Evolutionary conservation across 2,329 filamentous ascomycete species (phyloP).

Genomic region (Colletotrichum tabaci): DNA sequence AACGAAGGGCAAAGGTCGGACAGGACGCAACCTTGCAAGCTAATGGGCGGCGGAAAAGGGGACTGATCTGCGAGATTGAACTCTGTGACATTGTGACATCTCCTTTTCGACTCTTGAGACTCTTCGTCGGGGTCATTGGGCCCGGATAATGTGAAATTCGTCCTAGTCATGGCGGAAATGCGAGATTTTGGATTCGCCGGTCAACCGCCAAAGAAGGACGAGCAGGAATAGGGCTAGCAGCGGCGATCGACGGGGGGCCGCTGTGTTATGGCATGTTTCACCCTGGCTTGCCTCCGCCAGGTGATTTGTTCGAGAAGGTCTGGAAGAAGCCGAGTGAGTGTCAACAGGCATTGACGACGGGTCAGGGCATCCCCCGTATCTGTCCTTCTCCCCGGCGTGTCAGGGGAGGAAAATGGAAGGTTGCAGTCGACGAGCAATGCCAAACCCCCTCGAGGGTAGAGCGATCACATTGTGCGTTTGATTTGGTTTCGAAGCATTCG

Average conservation of each 20-base stretch:
- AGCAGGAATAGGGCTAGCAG: slow-evolving; percentile 23
- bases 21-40: background rate
- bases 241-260: slow-evolving; percentile 23
- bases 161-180: slow-evolving; percentile 3
- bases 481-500: slow-evolving; percentile 34
- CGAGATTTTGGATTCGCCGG: slow-evolving; percentile 6
- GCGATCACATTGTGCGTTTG: slow-evolving; percentile 13
- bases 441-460: slow-evolving; percentile 24
- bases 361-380: background rate
- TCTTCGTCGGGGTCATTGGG: slow-evolving; percentile 1
- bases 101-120: slow-evolving; percentile 2
- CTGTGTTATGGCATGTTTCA: slow-evolving; percentile 28
- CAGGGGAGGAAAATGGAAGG: slow-evolving; percentile 24
- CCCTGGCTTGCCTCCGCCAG: slow-evolving; percentile 16
- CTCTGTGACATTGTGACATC: slow-evolving; percentile 3
- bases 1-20: background rate
- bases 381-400: background rate
- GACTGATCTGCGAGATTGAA: slow-evolving; percentile 30
- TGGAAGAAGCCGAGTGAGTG: slow-evolving; percentile 9
- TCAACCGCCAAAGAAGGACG: background rate
- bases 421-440: slow-evolving; percentile 18
- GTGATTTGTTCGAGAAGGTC: slow-evolving; percentile 39
- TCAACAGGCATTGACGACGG: slow-evolving; percentile 14
- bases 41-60: slow-evolving; percentile 22
- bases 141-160: background rate